Base-by-base conservation (phyloP, 139 green algal genomes). In the Volvox africanus region DNA sequence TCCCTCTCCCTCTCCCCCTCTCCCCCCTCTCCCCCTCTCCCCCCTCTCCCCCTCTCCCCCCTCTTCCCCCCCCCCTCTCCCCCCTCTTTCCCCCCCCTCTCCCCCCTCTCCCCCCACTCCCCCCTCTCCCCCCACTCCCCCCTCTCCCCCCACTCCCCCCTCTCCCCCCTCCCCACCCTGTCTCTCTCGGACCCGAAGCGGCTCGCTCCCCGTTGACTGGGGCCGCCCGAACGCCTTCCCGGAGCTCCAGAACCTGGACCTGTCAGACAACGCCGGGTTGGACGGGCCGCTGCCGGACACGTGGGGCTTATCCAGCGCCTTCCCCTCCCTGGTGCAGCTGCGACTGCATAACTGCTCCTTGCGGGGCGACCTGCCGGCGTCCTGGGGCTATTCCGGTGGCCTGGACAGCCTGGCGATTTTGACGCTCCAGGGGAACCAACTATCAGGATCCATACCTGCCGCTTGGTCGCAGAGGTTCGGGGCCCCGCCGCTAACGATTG, bases 171-270 rank as follows among this genome's bases (percentile, higher is more conserved):
- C 50, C 79, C 79, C 17, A 14, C 79, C 79, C 12, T 26, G 6
- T 17, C 26, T n/a, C 55, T 1, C 82, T 24, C 62, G 62, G 36
- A 1, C 20, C 20, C 82, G 26, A 69, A 90, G 86, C 73, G 92
- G 92, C 44, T 50, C 37, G 3, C 87, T 94, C 21, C 92, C 92
- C 0, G 33, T 87, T 1, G 82, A 89, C 26, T 94, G 92, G 92
- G 92, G 92, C 77, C 37, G 68, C 0, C 50, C 75, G 28, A 80
- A 62, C 32, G 87, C 87, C 68, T 92, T 92, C 28, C 92, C 88
- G 11, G 26, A 82, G 21, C 86, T 94, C 35, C 32, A 62, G 1
- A 92, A 79, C 73, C 76, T 94, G 68, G 37, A 75, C 78, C 71
- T 93, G 13, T 79, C 32, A 35, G 76, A 78, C 86, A 91, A 90